Evolutionary conservation across 78 protist species (phyloP).

Genomic region (Bodo saltans): DNA sequence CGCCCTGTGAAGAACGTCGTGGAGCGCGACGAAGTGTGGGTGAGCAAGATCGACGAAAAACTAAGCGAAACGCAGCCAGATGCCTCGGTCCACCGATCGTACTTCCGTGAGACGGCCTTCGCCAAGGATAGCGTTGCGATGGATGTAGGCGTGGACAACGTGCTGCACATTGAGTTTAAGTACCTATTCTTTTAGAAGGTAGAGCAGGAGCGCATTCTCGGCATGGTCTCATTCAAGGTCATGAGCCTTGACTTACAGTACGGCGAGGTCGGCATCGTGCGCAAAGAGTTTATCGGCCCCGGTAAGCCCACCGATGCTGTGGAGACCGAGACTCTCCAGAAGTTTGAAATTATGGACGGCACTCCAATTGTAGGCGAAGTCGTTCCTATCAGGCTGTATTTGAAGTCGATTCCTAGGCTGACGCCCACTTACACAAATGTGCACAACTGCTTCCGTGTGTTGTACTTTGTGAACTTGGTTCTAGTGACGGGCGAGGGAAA

Average conservation of each 20-base stretch:
- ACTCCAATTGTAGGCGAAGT: constrained; percentile 87
- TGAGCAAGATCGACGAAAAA: constrained; percentile 36
- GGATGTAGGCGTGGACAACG: constrained; percentile 94
- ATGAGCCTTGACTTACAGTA: constrained; percentile 34
- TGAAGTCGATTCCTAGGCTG: constrained; percentile 69
- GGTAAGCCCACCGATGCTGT: constrained; percentile 36
- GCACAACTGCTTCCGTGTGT: constrained; percentile 84
- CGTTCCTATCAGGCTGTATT: constrained; percentile 93
- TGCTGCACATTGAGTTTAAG: constrained; percentile 97
- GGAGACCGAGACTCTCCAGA: constrained; percentile 84
- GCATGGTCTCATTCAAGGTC: constrained; percentile 30
- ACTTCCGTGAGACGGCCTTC: constrained; percentile 8
- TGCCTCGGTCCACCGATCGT: neutral
- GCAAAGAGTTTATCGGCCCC: constrained; percentile 80
- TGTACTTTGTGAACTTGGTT: constrained; percentile 66
- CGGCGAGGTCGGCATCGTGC: constrained; percentile 78
- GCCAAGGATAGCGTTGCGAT: neutral
- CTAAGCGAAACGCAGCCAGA: neutral
- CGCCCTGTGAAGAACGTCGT: constrained; percentile 49
- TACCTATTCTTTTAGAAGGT: constrained; percentile 55
- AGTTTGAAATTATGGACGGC: constrained; percentile 98
- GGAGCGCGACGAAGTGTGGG: constrained; percentile 84
- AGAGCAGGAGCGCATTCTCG: neutral
- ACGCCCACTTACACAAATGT: constrained; percentile 89
- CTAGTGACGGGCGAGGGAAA: constrained; percentile 68